phyloP scores from a whole-genome alignment of 2,329 filamentous ascomycete genomes.

The Aureobasidium sp. region DNA sequence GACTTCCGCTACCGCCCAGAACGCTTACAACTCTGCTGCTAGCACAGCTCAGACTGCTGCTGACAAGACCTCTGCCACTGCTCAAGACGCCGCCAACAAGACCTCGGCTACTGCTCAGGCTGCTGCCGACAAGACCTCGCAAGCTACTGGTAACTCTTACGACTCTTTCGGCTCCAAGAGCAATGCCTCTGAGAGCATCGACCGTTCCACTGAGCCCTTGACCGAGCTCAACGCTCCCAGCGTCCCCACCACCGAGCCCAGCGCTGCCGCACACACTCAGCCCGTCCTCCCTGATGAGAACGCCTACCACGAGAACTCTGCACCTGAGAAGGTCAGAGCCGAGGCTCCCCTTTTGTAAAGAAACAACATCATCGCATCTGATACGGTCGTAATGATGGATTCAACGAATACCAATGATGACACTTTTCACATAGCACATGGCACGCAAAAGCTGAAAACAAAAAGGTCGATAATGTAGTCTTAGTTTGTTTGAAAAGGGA shows the following conservation, averaged over 20 bases:
- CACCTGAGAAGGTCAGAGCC: slow-evolving; percentile 2
- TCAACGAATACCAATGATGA: slow-evolving; percentile 10
- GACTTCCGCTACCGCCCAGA: slow-evolving; percentile 11
- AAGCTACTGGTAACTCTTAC: slow-evolving; percentile 15
- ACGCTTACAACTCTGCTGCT: not conserved
- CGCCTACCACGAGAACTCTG: slow-evolving; percentile 12
- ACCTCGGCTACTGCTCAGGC: not conserved
- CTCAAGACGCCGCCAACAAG: slow-evolving; percentile 10
- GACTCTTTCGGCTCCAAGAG: not conserved
- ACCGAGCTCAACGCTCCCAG: slow-evolving; percentile 7
- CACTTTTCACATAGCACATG: not conserved
- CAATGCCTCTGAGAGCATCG: not conserved
- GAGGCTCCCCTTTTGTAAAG: slow-evolving; percentile 11
- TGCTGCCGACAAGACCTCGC: slow-evolving; percentile 10
- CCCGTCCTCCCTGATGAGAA: slow-evolving; percentile 3
- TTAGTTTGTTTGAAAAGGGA: slow-evolving; percentile 3
- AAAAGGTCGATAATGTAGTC: slow-evolving; percentile 9
- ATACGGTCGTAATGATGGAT: slow-evolving; percentile 10
- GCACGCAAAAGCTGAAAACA: slow-evolving; percentile 1
- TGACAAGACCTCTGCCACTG: slow-evolving; percentile 15
- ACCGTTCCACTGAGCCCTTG: not conserved
- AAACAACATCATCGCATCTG: not conserved
- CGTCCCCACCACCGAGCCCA: slow-evolving; percentile 11
- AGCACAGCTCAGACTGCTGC: not conserved
- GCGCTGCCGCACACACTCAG: slow-evolving; percentile 8